phyloP scores from a whole-genome alignment of 345 rosid genomes.

The thale cress (Arabidopsis thaliana) region TAIR10.1 NC_003070.9:27624001-27624500 shows the following conservation, averaged over 20 bases:
- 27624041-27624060: constrained; percentile 49
- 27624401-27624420: background rate
- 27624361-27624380: background rate
- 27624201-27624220: constrained; percentile 98
- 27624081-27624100: constrained; percentile 92
- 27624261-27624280: constrained; percentile 94
- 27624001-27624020: constrained; percentile 32
- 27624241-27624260: constrained; percentile 99
- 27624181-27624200: constrained; percentile 99
- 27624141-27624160: constrained; percentile 96
- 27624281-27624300: constrained; percentile 94
- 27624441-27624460: constrained; percentile 99
- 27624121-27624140: constrained; percentile 97
- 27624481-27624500: constrained; percentile 84
- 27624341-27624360: constrained; percentile 58
- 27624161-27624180: constrained; percentile 98
- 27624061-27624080: constrained; percentile 97
- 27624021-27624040: constrained; percentile 30
- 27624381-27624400: constrained; percentile 1
- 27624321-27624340: constrained; percentile 98
- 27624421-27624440: constrained; percentile 2
- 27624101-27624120: constrained; percentile 97
- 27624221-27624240: constrained; percentile 97
- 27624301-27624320: constrained; percentile 99
- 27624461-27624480: constrained; percentile 95